A percentile compares a stretch with the other conserved stretches of the same genome.
phyloP scores from a whole-genome alignment of 225 moss, liverwort and hornwort genomes.

The Bryum argenteum region DNA sequence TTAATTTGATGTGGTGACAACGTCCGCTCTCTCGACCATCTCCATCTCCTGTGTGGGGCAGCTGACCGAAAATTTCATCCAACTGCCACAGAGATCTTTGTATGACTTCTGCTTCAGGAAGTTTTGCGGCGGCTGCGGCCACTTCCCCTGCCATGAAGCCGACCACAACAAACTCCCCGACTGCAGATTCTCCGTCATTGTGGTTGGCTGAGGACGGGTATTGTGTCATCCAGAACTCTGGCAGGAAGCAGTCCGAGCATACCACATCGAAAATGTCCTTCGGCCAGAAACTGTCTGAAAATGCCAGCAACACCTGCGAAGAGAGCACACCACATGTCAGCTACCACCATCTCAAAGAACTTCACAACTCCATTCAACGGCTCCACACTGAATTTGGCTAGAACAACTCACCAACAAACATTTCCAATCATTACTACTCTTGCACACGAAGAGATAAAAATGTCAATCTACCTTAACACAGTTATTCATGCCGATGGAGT shows the following conservation, averaged over 20 bases:
- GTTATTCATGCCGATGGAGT: constrained; percentile 84
- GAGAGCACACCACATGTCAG: constrained; percentile 24
- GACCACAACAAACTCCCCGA: constrained; percentile 70
- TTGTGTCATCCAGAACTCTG: constrained; percentile 89
- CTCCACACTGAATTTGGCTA: background rate
- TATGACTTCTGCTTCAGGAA: constrained; percentile 72
- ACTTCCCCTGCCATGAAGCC: constrained; percentile 85
- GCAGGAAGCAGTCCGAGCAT: constrained; percentile 76
- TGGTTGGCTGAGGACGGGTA: constrained; percentile 52
- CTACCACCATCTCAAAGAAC: background rate
- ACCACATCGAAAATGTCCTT: constrained; percentile 81
- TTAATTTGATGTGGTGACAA: background rate
- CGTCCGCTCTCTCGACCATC: background rate
- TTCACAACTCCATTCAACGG: background rate
- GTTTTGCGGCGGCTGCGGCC: constrained; percentile 58
- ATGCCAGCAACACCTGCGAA: constrained; percentile 76
- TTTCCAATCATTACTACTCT: constrained; percentile 3
- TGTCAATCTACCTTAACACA: constrained; percentile 65
- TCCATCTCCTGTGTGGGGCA: background rate
- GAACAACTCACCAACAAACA: background rate
- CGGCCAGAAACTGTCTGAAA: constrained; percentile 84
- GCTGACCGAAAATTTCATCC: constrained; percentile 71
- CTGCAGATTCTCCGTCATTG: constrained; percentile 13
- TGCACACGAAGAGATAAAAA: constrained; percentile 10
- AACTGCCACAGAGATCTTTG: constrained; percentile 70